Percentiles rank a stretch among this genome's conserved stretches.
Evolutionary conservation across 345 rosid genomes (phyloP).

Genomic region (Noccaea caerulescens): DNA sequence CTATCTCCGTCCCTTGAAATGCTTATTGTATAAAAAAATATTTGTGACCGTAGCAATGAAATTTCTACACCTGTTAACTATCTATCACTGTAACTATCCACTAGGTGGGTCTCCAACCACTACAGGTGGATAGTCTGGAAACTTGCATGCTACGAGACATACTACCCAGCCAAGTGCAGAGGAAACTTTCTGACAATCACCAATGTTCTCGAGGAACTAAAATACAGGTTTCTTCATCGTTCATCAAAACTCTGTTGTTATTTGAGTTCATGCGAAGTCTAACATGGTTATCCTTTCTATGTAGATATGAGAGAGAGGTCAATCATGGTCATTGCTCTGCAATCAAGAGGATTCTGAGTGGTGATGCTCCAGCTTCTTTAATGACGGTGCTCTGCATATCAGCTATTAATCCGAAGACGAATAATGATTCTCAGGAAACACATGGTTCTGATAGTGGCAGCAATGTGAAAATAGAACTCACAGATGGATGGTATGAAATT

Average conservation of each 20-base stretch:
- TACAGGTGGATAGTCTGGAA: slow-evolving; percentile 97
- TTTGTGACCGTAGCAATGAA: neutral
- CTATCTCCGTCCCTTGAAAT: slow-evolving; percentile 36
- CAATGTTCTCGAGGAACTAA: slow-evolving; percentile 91
- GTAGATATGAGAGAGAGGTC: slow-evolving; percentile 91
- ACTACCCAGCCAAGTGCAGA: slow-evolving; percentile 54
- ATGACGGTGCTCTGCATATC: slow-evolving; percentile 84
- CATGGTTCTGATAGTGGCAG: slow-evolving; percentile 47
- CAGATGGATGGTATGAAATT: slow-evolving; percentile 90
- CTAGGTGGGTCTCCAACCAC: slow-evolving; percentile 90
- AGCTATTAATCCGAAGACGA: slow-evolving; percentile 50
- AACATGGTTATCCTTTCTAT: slow-evolving; percentile 36
- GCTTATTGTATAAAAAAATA: neutral
- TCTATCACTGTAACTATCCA: slow-evolving; percentile 24
- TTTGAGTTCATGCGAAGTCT: slow-evolving; percentile 24
- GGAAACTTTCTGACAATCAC: slow-evolving; percentile 70
- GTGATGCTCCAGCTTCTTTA: slow-evolving; percentile 75
- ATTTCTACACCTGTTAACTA: slow-evolving; percentile 2
- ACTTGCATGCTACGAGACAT: slow-evolving; percentile 78
- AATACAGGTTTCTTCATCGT: slow-evolving; percentile 67
- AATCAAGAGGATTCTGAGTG: slow-evolving; percentile 83
- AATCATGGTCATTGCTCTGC: slow-evolving; percentile 91
- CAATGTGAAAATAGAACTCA: slow-evolving; percentile 69
- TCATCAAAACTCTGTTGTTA: slow-evolving; percentile 1
- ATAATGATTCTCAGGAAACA: slow-evolving; percentile 41